Evolutionary conservation across 2,329 filamentous ascomycete species (phyloP), one percentile per base, ranked within the genome.

Genomic region (Neofusicoccum cordaticola): DNA sequence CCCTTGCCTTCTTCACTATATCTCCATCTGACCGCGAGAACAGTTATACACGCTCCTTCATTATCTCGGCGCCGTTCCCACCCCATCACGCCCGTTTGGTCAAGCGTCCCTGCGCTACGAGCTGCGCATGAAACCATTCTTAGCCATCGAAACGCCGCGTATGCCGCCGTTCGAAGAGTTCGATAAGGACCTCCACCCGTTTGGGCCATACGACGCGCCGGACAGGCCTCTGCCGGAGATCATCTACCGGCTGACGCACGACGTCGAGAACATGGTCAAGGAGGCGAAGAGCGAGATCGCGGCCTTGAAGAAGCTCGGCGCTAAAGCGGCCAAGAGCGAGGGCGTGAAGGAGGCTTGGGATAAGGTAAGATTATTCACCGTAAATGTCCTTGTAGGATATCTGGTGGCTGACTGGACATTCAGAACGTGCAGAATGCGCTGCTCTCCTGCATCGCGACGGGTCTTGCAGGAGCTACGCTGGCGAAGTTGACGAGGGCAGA

Each of bases 71-170:
- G 71, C 85, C 35, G 69, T 92, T 69, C 77, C 81, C 58, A 65
- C 78, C 0, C 85, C 82, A 4, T 75, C 76, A 0, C 80, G 86
- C 1, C 88, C 89, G 0, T 96, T 93, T 73, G 86, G 88, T 64
- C 85, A 84, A 15, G 85, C 90, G 65, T 77, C 82, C 37, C 79
- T 93, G 4, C 87, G 92, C 12, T 93, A 95, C 74, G 90, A 95
- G 69, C 79, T 96, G 9, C 90, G 93, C 65, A 95, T 96, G 91
- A 91, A 90, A 71, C 91, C 92, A 0, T 97, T 96, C 71, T 81
- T 89, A 0, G 75, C 80, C 7, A 84, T 96, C 64, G 84, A 85
- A 9, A 82, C 91, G 1, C 90, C 92, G 0, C 84, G 87, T 66
- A 81, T 91, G 12, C 87, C 90, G 0, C 79, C 85, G 0, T 90